Percentiles rank a stretch among this genome's conserved stretches.
These are phyloP conservation scores for Talaromyces proteolyticus DNA, from an alignment of 495 filamentous ascomycete genomes.

Conservation along the genomic window DNA sequence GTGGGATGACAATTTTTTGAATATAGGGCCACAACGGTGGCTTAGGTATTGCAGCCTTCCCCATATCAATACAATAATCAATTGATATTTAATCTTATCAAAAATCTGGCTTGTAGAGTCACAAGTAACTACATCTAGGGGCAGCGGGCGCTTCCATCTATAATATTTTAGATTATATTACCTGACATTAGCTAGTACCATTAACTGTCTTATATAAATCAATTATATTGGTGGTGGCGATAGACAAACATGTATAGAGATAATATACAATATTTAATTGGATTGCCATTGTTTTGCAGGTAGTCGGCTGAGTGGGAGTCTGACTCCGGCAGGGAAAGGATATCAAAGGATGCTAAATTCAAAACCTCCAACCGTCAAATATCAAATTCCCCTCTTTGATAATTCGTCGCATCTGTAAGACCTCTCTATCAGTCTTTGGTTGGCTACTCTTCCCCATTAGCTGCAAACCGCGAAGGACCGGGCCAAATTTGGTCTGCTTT, in stretches of 20 bases:
- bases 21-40: no score
- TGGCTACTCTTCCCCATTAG: constrained; percentile 26
- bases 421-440: constrained; percentile 21
- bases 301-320: neutral
- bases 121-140: no score
- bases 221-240: neutral
- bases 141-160: no score
- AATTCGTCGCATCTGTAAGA: constrained; percentile 22
- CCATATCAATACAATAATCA: no score
- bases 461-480: constrained; percentile 59
- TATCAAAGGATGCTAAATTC: neutral
- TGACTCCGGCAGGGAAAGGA: no score
- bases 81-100: no score
- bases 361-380: constrained; percentile 39
- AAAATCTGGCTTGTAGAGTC: no score
- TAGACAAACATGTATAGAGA: neutral
- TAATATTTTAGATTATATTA: neutral
- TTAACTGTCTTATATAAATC: neutral
- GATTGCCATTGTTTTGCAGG: no score
- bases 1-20: no score
- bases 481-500: constrained; percentile 62
- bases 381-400: constrained; percentile 24
- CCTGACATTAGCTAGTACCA: neutral
- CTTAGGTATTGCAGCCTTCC: no score
- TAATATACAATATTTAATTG: no score